Percentiles rank a stretch among this genome's conserved stretches.
Evolutionary conservation across 352 stramenopile species (phyloP).

Genomic region (Phytophthora foliorum): DNA sequence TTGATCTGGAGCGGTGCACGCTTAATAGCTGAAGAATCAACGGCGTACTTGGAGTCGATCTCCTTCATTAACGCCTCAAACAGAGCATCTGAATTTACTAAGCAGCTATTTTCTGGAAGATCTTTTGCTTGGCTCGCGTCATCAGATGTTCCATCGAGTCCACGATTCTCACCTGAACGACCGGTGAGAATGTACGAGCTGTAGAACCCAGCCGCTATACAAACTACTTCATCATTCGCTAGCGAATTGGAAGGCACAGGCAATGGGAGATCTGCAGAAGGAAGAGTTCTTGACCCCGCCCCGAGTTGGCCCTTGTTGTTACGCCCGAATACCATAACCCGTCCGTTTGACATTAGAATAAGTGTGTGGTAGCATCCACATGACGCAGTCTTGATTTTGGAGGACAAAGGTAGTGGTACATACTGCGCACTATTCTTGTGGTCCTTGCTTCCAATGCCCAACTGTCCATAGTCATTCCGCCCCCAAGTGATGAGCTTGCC

Average conservation of each 20-base stretch:
- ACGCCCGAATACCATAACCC: conserved; percentile 89
- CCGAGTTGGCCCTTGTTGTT: conserved; percentile 92
- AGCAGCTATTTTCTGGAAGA: conserved; percentile 61
- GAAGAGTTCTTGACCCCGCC: conserved; percentile 75
- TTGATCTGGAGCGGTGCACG: conserved; percentile 57
- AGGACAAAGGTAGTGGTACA: conserved; percentile 82
- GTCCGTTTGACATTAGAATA: conserved; percentile 78
- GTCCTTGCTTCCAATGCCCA: conserved; percentile 90
- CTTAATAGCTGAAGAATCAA: conserved; percentile 13
- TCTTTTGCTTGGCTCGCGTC: conserved; percentile 61
- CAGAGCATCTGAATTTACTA: conserved; percentile 75
- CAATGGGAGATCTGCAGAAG: conserved; percentile 83
- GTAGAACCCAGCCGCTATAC: conserved; percentile 88
- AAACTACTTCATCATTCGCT: conserved; percentile 84
- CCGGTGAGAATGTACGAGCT: conserved; percentile 91
- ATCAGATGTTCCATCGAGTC: conserved; percentile 45
- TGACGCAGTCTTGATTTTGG: conserved; percentile 78
- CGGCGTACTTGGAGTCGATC: conserved; percentile 68
- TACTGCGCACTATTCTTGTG: conserved; percentile 87
- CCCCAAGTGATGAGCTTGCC: conserved; percentile 90
- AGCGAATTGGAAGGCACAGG: conserved; percentile 81
- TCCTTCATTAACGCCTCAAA: conserved; percentile 91
- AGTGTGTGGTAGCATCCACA: conserved; percentile 90
- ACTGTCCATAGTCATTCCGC: conserved; percentile 88
- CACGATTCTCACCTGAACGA: conserved; percentile 52